Conservation (phyloP, 805 yeast species). For the Metschnikowia baotianmanensis region DNA sequence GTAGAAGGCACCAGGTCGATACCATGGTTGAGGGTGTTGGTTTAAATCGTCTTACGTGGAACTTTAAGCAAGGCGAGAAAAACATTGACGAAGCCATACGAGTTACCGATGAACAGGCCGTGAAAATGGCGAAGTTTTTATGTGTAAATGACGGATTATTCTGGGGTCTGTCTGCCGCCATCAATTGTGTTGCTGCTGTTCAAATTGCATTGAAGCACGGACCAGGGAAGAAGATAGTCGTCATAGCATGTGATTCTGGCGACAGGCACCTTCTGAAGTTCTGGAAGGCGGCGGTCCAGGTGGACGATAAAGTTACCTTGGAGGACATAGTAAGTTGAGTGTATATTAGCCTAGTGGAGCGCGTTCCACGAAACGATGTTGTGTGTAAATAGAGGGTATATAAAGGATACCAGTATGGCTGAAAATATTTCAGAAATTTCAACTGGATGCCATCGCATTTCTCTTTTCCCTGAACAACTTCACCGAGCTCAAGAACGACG, state of each 20-base stretch:
- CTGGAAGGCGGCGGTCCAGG: conserved; percentile 68
- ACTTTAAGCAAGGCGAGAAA: conserved; percentile 68
- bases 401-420: too few species aligned
- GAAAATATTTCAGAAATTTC: not conserved
- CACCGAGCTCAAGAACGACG: conserved; percentile 35
- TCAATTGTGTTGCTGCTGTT: conserved; percentile 88
- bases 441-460: conserved; percentile 2
- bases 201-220: conserved; percentile 45
- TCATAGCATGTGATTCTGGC: conserved; percentile 92
- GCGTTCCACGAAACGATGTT: too few species aligned
- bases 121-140: conserved; percentile 82
- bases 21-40: conserved; percentile 95
- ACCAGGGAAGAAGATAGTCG: conserved; percentile 68
- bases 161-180: conserved; percentile 90
- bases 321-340: conserved; percentile 27
- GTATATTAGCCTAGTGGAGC: not conserved
- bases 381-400: too few species aligned
- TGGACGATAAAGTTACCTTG: conserved; percentile 28
- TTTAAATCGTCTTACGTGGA: conserved; percentile 78
- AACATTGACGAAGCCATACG: conserved; percentile 75
- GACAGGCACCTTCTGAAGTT: conserved; percentile 86
- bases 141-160: conserved; percentile 85
- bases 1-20: conserved; percentile 95
- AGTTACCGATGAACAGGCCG: conserved; percentile 77
- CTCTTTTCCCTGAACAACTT: conserved; percentile 37